Base-by-base conservation (phyloP, 2,329 filamentous ascomycete species). In the Colletotrichum gloeosporioides region DNA sequence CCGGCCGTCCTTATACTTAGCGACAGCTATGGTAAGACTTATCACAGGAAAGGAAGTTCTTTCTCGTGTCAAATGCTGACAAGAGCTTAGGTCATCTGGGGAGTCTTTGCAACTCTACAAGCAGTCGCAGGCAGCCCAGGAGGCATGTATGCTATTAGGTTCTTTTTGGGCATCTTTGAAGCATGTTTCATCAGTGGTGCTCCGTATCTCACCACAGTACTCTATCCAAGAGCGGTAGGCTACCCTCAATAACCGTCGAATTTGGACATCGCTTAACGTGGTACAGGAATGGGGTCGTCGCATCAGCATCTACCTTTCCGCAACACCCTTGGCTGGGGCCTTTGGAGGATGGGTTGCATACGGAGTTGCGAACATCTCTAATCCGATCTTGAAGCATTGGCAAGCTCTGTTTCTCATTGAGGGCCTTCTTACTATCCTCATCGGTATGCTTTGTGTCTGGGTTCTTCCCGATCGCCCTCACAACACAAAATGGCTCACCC, bases 271-370 rank as follows among this genome's bases (percentile, higher is more conserved):
- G 8, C 55, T 39, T 16, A 15, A n/a, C 18, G 1, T 34, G 6
- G 3, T 2, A 8, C 29, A 75, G 69, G 73, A 75, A 73, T 75
- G 74, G 71, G 88, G 88, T 4, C 91, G 90, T 77, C 86, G 89
- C 3, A 90, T 91, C 77, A 88, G 87, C 31, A 84, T 91, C 16
- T 92, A 89, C 80, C 90, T 90, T 78, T 90, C 88, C 3, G 89
- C 89, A 2, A 88, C 89, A 0, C 88, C 91, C 18, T 79, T 91
- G 1, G 89, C 89, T 2, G 85, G 87, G 32, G 84, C 84, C 4
- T 85, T 82, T 1, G 80, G 80, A 4, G 79, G 88, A 22, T 84
- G 85, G 69, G 83, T 84, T 6, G 87, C 87, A n/a, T 85, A 86
- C 59, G 84, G 87, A 36, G 82, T 83, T 25, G 83, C 83, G 3